Evolutionary conservation across 805 yeast species (phyloP).

Genomic region (Nakazawaea holstii): DNA sequence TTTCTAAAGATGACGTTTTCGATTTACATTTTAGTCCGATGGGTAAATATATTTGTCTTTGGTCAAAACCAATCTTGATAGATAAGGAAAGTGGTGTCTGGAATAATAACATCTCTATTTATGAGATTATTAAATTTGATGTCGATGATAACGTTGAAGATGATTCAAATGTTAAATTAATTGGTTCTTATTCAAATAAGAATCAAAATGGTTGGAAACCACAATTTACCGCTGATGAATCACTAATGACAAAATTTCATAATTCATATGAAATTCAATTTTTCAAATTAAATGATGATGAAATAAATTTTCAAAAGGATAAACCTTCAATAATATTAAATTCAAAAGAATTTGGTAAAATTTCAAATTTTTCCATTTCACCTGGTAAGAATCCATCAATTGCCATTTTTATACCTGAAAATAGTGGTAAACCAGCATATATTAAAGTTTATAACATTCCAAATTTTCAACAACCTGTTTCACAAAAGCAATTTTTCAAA

Average conservation of each 20-base stretch:
- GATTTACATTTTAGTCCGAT: conserved; percentile 87
- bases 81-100: conserved; percentile 68
- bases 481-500: conserved; percentile 86
- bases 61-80: conserved; percentile 77
- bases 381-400: conserved; percentile 89
- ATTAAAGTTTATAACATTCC: conserved; percentile 82
- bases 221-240: conserved; percentile 83
- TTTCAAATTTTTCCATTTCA: conserved; percentile 53
- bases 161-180: conserved; percentile 19
- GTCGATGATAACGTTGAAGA: conserved; percentile 21
- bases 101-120: conserved; percentile 75
- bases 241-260: conserved; percentile 51
- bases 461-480: conserved; percentile 68
- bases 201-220: conserved; percentile 89
- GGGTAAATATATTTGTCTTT: conserved; percentile 76
- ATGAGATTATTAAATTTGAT: conserved; percentile 41
- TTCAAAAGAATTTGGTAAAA: conserved; percentile 44
- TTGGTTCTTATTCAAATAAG: conserved; percentile 67
- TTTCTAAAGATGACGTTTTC: conserved; percentile 62
- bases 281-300: conserved; percentile 43
- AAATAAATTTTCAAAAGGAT: conserved; percentile 29
- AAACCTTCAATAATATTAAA: conserved; percentile 59
- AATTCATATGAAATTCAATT: conserved; percentile 61
- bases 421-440: conserved; percentile 81
- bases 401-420: conserved; percentile 87